A percentile compares a stretch with the other conserved stretches of the same genome.
Conservation (phyloP, 2,329 filamentous ascomycete species). For the Phaeosphaeria sp. region DNA sequence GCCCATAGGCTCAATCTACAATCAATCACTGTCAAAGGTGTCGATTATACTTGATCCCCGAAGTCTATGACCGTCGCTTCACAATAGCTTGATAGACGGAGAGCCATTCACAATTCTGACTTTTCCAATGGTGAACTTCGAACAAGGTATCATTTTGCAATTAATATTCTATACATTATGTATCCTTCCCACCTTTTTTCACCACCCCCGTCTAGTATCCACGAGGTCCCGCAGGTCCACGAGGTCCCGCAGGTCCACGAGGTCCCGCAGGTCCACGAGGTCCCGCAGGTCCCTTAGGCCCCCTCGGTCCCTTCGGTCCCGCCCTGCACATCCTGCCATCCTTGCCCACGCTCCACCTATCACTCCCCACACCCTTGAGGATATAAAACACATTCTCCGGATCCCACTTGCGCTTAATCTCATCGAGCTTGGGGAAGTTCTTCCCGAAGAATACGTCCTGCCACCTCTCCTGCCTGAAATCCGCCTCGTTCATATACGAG, state of each 20-base stretch:
- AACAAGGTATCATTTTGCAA: not conserved
- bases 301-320: not conserved
- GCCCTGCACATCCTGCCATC: slow-evolving; percentile 3
- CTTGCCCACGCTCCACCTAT: not conserved
- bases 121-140: not conserved
- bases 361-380: slow-evolving; percentile 1
- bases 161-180: not conserved
- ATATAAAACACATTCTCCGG: slow-evolving; percentile 1
- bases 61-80: not conserved
- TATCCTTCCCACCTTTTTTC: not conserved
- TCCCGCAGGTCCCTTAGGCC: not conserved
- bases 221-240: too few relatives aligned
- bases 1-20: too few relatives aligned
- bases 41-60: too few relatives aligned
- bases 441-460: slow-evolving; percentile 46
- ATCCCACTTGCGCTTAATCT: slow-evolving; percentile 4
- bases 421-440: slow-evolving; percentile 61
- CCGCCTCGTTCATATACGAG: slow-evolving; percentile 36
- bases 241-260: not conserved
- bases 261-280: not conserved
- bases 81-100: not conserved
- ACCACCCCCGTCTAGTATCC: not conserved
- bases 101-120: not conserved
- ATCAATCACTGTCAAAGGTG: too few relatives aligned
- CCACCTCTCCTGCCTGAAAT: slow-evolving; percentile 28